A percentile compares a stretch with the other conserved stretches of the same genome.
Evolutionary conservation across 495 filamentous ascomycete genomes (phyloP).

Genomic region (Penicillium manginii): DNA sequence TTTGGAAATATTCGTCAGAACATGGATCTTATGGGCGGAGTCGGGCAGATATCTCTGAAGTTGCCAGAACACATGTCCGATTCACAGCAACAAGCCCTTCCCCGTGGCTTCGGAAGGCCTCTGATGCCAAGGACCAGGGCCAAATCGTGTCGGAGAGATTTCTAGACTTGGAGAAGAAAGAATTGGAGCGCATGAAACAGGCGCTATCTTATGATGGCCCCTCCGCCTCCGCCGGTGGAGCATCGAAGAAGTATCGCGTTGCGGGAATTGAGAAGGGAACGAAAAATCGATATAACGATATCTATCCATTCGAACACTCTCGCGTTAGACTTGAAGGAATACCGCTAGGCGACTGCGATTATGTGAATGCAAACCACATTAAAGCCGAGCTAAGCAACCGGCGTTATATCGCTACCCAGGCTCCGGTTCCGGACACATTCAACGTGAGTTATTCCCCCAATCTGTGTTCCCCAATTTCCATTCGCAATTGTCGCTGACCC

Average conservation of each 20-base stretch:
- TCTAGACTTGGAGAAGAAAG: constrained; percentile 77
- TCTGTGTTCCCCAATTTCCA: not conserved
- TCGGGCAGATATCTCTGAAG: constrained; percentile 83
- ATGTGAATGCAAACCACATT: constrained; percentile 92
- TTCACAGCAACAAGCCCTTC: constrained; percentile 54
- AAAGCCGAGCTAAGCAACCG: constrained; percentile 78
- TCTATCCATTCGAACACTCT: constrained; percentile 94
- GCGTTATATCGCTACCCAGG: constrained; percentile 94
- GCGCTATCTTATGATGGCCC: constrained; percentile 70
- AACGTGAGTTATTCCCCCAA: constrained; percentile 61
- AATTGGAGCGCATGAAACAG: constrained; percentile 89
- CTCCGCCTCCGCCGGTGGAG: constrained; percentile 46
- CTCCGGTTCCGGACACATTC: constrained; percentile 90
- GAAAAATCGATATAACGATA: constrained; percentile 98
- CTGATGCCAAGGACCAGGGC: constrained; percentile 68
- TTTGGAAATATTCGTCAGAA: constrained; percentile 97
- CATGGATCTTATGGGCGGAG: constrained; percentile 91
- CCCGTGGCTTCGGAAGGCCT: constrained; percentile 77
- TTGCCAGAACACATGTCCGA: constrained; percentile 62
- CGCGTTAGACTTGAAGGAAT: constrained; percentile 78
- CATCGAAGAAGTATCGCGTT: constrained; percentile 55
- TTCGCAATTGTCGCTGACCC: not conserved
- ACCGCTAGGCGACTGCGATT: constrained; percentile 79
- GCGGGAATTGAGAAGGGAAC: constrained; percentile 92
- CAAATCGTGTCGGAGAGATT: constrained; percentile 83